Base-by-base conservation (phyloP, 176 grass and related monocot species). In the Musa troglodytarum region DNA sequence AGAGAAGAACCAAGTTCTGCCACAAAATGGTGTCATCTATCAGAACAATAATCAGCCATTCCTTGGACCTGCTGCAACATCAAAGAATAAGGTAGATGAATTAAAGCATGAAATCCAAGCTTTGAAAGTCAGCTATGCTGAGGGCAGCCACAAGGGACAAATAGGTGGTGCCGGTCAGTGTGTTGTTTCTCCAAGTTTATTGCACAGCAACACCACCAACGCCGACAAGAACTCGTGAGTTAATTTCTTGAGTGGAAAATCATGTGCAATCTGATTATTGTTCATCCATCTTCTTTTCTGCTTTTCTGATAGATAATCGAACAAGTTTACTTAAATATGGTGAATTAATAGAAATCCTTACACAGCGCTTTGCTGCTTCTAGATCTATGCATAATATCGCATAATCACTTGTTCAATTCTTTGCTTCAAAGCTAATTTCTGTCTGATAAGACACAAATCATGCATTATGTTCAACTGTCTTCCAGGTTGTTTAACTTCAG, bases 1-100 rank as follows among this genome's bases (percentile, higher is more conserved):
- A 21, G 59, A 89, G 86, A 94, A 72, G 49, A 74, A 85, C 73
- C 89, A 88, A 72, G 74, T 85, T 89, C 52, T 86, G 71, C 82
- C 82, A 24, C 87, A 92, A 85, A 71, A 72, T 83, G 56, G 76
- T 79, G 66, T 77, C 49, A 65, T 28, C 16, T 54, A 15, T 43
- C 77, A 70, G 50, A 65, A 83, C 62, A 24, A 75, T 74, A 64
- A 75, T 55, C 86, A 82, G 53, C 78, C 84, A 8, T 63, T 77
- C 50, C 54, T 63, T 34, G 72, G 77, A 9, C 78, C 69, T 23
- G 17, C 65, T 69, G 52, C 80, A 57, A 76, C 89, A 71, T 76
- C 83, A 68, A 74, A 83, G 49, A 65, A 83, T 56, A 69, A 50
- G 71, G 79, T 82, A 65, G 83, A 89, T 53, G 87, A 86, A 68